These are phyloP conservation scores for Leptosphaerulina australis DNA, from an alignment of 2,329 filamentous ascomycete genomes.

Conservation along the genomic window DNA sequence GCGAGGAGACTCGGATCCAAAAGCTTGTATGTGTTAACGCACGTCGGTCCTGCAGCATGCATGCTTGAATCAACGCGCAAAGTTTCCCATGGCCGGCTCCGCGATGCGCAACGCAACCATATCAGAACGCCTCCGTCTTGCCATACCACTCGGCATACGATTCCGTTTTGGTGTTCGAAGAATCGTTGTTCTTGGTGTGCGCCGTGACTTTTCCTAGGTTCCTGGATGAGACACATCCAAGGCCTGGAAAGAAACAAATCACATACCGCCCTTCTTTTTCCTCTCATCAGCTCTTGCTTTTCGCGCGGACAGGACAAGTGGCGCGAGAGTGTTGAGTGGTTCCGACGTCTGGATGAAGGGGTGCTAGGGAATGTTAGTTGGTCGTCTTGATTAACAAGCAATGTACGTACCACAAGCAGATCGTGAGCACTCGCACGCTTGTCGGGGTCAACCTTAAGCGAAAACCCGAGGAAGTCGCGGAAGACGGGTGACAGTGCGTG, in stretches of 20 bases:
- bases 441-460: constrained; percentile 94
- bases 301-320: constrained; percentile 83
- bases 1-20: constrained; percentile 1
- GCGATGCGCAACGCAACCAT: not conserved
- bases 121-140: constrained; percentile 23
- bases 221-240: constrained; percentile 35
- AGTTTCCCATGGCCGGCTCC: not conserved
- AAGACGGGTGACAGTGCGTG: constrained; percentile 80
- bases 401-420: constrained; percentile 78
- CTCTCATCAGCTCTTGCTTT: constrained; percentile 82
- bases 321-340: constrained; percentile 72
- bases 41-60: not conserved
- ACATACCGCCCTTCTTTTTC: constrained; percentile 56
- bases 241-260: constrained; percentile 30
- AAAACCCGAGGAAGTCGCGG: constrained; percentile 89
- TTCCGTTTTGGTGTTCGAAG: constrained; percentile 24
- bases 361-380: constrained; percentile 41
- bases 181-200: constrained; percentile 28
- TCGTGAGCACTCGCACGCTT: constrained; percentile 96
- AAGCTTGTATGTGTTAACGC: constrained; percentile 3
- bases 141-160: constrained; percentile 42
- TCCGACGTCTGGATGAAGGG: constrained; percentile 60
- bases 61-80: constrained; percentile 1
- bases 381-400: not conserved
- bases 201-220: constrained; percentile 31